phyloP scores from a whole-genome alignment of 176 grass and related monocot species.

The Musa beccarii region DNA sequence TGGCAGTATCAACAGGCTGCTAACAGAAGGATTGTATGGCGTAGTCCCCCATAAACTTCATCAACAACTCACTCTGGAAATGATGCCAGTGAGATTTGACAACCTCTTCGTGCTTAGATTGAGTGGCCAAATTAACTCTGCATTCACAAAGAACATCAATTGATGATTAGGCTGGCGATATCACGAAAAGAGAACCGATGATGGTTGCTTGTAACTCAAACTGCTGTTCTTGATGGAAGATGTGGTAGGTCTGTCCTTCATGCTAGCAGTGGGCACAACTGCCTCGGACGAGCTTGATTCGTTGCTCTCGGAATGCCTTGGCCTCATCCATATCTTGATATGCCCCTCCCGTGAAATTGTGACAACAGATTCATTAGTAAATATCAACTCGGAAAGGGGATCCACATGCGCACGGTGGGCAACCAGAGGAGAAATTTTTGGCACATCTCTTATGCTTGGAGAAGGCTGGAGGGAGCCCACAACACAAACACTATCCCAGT shows the following conservation, averaged over 20 bases:
- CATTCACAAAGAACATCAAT: neutral
- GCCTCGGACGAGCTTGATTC: slow-evolving; percentile 46
- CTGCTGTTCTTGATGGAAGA: slow-evolving; percentile 29
- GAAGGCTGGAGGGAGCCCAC: slow-evolving; percentile 70
- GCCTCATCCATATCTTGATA: slow-evolving; percentile 72
- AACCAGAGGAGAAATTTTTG: slow-evolving; percentile 74
- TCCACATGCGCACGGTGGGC: slow-evolving; percentile 62
- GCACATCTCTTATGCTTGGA: slow-evolving; percentile 77
- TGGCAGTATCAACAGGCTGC: neutral
- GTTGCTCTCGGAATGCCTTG: slow-evolving; percentile 33
- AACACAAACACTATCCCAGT: slow-evolving; percentile 64
- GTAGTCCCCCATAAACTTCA: neutral
- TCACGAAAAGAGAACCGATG: slow-evolving; percentile 61
- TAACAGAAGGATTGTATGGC: neutral
- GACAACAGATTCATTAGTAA: slow-evolving; percentile 65
- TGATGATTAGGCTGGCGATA: neutral
- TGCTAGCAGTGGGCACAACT: slow-evolving; percentile 18
- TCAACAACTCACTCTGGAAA: neutral
- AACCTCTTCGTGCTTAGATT: neutral
- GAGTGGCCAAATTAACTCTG: neutral
- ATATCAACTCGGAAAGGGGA: slow-evolving; percentile 65
- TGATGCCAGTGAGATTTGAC: neutral
- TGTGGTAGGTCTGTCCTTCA: slow-evolving; percentile 47
- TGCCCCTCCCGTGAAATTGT: slow-evolving; percentile 71
- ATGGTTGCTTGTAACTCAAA: slow-evolving; percentile 55